Evolutionary conservation across 805 yeast species (phyloP), one percentile per base, ranked within the genome.

Genomic region (Ogataea populi-albae): DNA sequence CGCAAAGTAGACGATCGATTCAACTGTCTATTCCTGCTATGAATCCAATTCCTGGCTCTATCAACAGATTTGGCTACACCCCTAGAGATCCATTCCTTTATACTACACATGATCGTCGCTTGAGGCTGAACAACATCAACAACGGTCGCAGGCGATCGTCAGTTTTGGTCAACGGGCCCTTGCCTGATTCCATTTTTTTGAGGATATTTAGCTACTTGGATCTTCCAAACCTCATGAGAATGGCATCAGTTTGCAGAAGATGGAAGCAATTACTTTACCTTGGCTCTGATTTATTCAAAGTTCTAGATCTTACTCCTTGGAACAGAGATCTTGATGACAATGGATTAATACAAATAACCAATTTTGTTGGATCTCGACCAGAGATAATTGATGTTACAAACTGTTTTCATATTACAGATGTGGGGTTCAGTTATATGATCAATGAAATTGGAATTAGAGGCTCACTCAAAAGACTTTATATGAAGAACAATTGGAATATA

Each of bases 351-450:
- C 64, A 71, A 28, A 79, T 84, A 37, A 76, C 83, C 0, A 75
- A 79, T 46, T 79, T 84, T 57, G 88, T 78, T 11, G 87, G 87
- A 2, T 66, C 83, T 3, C 64, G 88, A 36, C 89, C 88, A 0
- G 63, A 64, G 41, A 40, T 55, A 11, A 75, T 84, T 29, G 73
- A 82, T 49, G 69, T 84, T 12, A 77, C 87, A 16, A 79, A 79
- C 54, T 84, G 93, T 53, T 83, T 78, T 62, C 89, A 84, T 54
- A 66, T 84, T 6, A 81, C 89, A 0, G 89, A 83, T 55, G 80
- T 72, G 42, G 87, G 89, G 0, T 84, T 84, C 55, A 71, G 79
- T 29, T 78, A 77, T 50, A 65, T 84, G 66, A 77, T 83, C 15
- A 81, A 77, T 48, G 85, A 81, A 46, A 69, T 81, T 36, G 88